Evolutionary conservation across 2,329 filamentous ascomycete genomes (phyloP).

Genomic region (Scleromitrula shiraiana): DNA sequence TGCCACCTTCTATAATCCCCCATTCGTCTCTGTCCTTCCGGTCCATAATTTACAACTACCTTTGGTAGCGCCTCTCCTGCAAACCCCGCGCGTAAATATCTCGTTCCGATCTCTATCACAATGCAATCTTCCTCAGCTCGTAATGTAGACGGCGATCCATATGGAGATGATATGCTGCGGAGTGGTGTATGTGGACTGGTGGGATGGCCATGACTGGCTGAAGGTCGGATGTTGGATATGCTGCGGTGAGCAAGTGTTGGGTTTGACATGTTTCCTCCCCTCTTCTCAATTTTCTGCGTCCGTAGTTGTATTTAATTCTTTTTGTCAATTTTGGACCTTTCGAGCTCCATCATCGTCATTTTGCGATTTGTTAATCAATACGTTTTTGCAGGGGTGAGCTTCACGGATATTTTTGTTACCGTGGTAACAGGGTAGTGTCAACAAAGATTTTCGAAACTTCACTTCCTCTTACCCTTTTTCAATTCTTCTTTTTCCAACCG

Average conservation of each 20-base stretch:
- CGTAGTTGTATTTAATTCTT: too few relatives aligned
- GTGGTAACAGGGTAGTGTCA: neutral
- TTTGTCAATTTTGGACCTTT: too few relatives aligned
- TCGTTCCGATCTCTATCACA: conserved; percentile 74
- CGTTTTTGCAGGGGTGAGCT: neutral
- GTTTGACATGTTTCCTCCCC: conserved; percentile 21
- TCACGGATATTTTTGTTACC: neutral
- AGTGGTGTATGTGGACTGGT: conserved; percentile 53
- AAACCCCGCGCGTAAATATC: conserved; percentile 75
- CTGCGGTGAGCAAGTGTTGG: conserved; percentile 45
- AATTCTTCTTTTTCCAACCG: neutral
- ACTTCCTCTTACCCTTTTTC: neutral
- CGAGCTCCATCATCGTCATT: too few relatives aligned
- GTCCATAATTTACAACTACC: conserved; percentile 59
- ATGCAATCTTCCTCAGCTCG: conserved; percentile 76
- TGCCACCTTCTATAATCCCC: conserved; percentile 76
- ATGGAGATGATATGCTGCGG: conserved; percentile 44
- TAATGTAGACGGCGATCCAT: conserved; percentile 52
- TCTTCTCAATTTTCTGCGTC: too few relatives aligned
- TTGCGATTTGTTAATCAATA: too few relatives aligned
- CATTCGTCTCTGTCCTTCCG: conserved; percentile 65
- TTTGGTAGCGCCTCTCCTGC: conserved; percentile 77
- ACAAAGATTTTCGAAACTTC: neutral
- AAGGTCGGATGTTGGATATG: conserved; percentile 47
- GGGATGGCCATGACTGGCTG: conserved; percentile 20